A percentile compares a stretch with the other conserved stretches of the same genome.
phyloP scores from a whole-genome alignment of 2,329 filamentous ascomycete genomes.

The Exophiala aquamarina region DNA sequence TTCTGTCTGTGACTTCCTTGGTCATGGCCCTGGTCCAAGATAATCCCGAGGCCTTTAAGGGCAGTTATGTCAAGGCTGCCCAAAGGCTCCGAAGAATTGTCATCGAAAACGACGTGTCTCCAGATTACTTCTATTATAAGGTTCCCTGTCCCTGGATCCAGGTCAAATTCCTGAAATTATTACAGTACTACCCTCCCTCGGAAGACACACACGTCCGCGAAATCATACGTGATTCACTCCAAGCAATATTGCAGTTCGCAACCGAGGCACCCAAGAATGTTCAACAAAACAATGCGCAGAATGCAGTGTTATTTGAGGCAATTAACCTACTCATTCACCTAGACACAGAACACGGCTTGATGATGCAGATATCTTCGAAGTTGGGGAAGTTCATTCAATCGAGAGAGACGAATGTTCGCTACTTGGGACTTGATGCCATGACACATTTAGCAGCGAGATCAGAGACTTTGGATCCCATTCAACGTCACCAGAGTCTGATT shows the following conservation, averaged over 20 bases:
- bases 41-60: constrained; percentile 89
- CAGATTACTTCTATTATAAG: constrained; percentile 97
- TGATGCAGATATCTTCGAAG: constrained; percentile 91
- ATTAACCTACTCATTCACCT: constrained; percentile 98
- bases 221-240: constrained; percentile 86
- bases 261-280: constrained; percentile 97
- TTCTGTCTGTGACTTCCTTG: constrained; percentile 90
- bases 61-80: constrained; percentile 90
- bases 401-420: constrained; percentile 93
- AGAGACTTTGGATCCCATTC: constrained; percentile 94
- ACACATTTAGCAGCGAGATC: constrained; percentile 92
- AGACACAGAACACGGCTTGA: constrained; percentile 88
- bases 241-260: constrained; percentile 86
- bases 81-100: constrained; percentile 85
- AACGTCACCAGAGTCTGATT: constrained; percentile 96
- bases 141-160: constrained; percentile 99
- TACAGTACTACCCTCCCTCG: constrained; percentile 96
- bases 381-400: constrained; percentile 96
- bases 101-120: constrained; percentile 83
- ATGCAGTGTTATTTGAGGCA: constrained; percentile 95
- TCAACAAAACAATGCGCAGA: constrained; percentile 98
- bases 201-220: constrained; percentile 90
- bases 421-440: constrained; percentile 95
- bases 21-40: constrained; percentile 95
- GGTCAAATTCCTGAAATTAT: constrained; percentile 83